These are phyloP conservation scores for Karstenula rhodostoma DNA, from an alignment of 2,329 filamentous ascomycete genomes.

Conservation along the genomic window DNA sequence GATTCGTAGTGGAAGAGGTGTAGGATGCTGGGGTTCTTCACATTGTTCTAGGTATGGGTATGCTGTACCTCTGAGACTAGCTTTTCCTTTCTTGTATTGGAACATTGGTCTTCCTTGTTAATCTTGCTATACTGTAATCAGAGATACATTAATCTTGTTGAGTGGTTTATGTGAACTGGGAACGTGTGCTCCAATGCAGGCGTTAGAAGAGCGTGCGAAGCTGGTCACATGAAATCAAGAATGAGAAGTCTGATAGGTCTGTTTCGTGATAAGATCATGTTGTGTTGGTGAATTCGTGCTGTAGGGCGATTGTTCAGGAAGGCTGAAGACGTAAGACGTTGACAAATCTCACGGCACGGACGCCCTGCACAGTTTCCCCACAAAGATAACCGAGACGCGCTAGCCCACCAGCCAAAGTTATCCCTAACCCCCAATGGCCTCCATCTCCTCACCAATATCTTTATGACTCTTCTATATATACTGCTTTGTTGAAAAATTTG, in stretches of 20 bases:
- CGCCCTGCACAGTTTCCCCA: too few species aligned
- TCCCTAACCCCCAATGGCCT: too few species aligned
- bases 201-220: neutral
- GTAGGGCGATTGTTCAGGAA: neutral
- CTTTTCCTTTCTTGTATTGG: neutral
- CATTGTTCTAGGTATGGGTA: neutral
- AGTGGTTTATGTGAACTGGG: neutral
- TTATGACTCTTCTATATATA: slow-evolving; percentile 20
- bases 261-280: neutral
- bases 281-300: neutral
- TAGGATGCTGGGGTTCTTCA: neutral
- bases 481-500: neutral
- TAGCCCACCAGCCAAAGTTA: too few species aligned
- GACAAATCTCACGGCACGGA: neutral
- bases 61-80: neutral
- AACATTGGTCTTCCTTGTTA: neutral
- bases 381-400: too few species aligned
- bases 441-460: too few species aligned
- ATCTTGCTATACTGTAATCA: neutral
- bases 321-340: neutral
- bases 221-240: too few species aligned
- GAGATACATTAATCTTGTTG: neutral
- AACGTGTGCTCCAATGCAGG: neutral
- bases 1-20: neutral
- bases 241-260: too few species aligned